Conservation (phyloP, 1,139 yeast genomes). For the Zygoascus sp. region DNA sequence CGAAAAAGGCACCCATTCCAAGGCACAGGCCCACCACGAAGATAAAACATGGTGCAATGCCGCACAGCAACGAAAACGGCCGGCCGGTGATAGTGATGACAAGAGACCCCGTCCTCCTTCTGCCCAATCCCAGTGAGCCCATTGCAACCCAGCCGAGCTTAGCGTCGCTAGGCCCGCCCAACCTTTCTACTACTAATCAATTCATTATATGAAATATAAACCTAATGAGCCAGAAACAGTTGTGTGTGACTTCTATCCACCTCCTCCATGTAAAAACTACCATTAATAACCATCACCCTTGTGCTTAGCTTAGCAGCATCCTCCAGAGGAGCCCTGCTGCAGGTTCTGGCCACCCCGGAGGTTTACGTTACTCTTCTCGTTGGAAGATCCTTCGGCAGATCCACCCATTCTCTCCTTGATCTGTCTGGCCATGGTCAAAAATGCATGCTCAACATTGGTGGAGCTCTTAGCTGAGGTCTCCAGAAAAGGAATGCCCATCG, state of each 20-base stretch:
- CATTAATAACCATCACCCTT: not conserved
- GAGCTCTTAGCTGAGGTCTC: constrained; percentile 96
- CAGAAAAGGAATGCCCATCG: constrained; percentile 89
- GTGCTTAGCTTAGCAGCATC: constrained; percentile 64
- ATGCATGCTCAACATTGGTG: constrained; percentile 96
- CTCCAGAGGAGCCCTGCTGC: constrained; percentile 50
- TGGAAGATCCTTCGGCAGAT: constrained; percentile 46
- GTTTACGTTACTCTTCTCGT: constrained; percentile 64
- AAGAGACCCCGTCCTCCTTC: no score
- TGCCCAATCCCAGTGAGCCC: no score
- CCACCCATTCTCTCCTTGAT: constrained; percentile 94
- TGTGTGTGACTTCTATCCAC: not conserved
- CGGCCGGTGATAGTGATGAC: no score
- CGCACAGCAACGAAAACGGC: no score
- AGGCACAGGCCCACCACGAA: no score
- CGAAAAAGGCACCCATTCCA: no score
- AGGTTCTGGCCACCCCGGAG: constrained; percentile 85
- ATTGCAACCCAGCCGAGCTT: no score
- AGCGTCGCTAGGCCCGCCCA: no score
- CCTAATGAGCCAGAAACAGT: constrained; percentile 1
- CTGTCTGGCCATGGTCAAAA: constrained; percentile 97
- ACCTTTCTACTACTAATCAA: constrained; percentile 1
- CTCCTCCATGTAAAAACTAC: constrained; percentile 1
- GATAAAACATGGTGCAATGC: no score
- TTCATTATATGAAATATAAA: constrained; percentile 3